Base-by-base conservation (phyloP, 805 yeast genomes). In the Novakomyces olei region DNA sequence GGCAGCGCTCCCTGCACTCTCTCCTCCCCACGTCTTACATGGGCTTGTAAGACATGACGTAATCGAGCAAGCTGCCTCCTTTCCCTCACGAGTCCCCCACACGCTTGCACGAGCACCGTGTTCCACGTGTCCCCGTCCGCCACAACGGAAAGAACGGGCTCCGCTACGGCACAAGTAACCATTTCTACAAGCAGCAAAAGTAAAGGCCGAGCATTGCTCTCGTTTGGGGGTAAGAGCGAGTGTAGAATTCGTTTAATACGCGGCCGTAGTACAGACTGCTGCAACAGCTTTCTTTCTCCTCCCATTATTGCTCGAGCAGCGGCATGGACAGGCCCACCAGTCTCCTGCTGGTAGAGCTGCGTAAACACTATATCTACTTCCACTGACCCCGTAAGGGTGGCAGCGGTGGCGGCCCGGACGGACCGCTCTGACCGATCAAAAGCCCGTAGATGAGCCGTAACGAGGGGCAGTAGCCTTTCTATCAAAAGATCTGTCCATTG, bases 261-360 rank as follows among this genome's bases (percentile, higher is more conserved):
- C 32, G 15, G 20, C 20, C 24, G 32, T 23, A 29, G 19, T 29
- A 15, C 32, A 23, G 5, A 25, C 19, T 12, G 20, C 14, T 15
- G 19, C 16, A 2, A 29, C 20, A n/a, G 32, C 32, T 29, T 29
- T 10, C 19, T 29, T 23, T 10, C 19, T 14, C 14, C 24, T 9
- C 5, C 32, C 32, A 29, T 29, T n/a, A 17, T 29, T 19, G 19
- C 20, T 18, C 19, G 19, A 17, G 32, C 32, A 9, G 32, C 32
- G 12, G 20, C 20, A 19, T 29, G 16, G 12, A 12, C n/a, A 16
- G 32, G 20, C n/a, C n/a, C n/a, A n/a, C n/a, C n/a, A n/a, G n/a
- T n/a, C n/a, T n/a, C n/a, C n/a, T n/a, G n/a, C n/a, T n/a, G n/a
- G n/a, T n/a, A n/a, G n/a, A n/a, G n/a, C n/a, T n/a, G n/a, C n/a